Evolutionary conservation across 2,329 filamentous ascomycete genomes (phyloP).

Genomic region (Pseudogymnoascus sp.): DNA sequence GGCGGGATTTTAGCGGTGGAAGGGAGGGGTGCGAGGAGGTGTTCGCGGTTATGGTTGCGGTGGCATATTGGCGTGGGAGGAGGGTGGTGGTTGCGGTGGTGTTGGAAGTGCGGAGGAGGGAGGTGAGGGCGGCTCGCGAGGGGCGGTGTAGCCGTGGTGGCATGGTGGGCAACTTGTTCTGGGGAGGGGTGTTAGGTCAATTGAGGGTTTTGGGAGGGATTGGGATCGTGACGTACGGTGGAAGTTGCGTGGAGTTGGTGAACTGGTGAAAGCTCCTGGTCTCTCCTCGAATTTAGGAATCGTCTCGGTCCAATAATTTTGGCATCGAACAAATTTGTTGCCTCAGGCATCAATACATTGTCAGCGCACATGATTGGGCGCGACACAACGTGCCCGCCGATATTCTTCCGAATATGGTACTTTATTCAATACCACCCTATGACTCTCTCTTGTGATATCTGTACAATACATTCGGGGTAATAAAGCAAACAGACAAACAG

Average conservation of each 20-base stretch:
- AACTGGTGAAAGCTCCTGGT: slow-evolving; percentile 6
- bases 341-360: not conserved
- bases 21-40: slow-evolving; percentile 31
- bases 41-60: slow-evolving; percentile 44
- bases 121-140: slow-evolving; percentile 26
- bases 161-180: slow-evolving; percentile 34
- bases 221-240: not conserved
- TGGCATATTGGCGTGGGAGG: slow-evolving; percentile 40
- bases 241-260: slow-evolving; percentile 3
- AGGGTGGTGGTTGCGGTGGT: slow-evolving; percentile 31
- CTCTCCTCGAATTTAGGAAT: slow-evolving; percentile 1
- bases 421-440: not conserved
- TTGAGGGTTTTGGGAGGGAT: not conserved
- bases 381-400: not conserved
- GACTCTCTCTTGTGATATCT: slow-evolving; percentile 6
- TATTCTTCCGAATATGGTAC: slow-evolving; percentile 3
- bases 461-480: not conserved
- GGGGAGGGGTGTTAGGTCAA: not conserved
- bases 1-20: slow-evolving; percentile 28
- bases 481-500: not conserved
- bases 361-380: slow-evolving; percentile 1
- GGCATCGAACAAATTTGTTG: not conserved
- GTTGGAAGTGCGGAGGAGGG: slow-evolving; percentile 31
- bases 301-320: slow-evolving; percentile 6
- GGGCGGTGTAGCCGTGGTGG: slow-evolving; percentile 39